Conservation (phyloP, 116 monocot genomes). For the Thalassia testudinum region DNA sequence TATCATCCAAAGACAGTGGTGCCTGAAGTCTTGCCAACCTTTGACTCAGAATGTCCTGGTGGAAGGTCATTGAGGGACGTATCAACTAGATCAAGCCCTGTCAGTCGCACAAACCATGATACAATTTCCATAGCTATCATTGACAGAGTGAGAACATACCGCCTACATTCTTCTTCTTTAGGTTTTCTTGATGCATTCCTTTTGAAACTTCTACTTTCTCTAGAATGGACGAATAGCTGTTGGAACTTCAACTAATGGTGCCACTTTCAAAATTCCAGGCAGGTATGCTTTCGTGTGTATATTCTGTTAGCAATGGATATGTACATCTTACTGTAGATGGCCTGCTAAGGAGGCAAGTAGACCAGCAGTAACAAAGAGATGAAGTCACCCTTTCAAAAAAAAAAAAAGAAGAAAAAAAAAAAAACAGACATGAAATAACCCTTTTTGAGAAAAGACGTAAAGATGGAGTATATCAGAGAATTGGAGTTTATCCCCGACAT, state of each 20-base stretch:
- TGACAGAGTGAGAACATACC: constrained; percentile 37
- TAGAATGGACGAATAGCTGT: constrained; percentile 71
- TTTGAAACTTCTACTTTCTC: background rate
- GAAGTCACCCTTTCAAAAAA: too few relatives aligned
- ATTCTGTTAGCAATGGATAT: too few relatives aligned
- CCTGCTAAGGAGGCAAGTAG: too few relatives aligned
- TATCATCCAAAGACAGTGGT: constrained; percentile 20
- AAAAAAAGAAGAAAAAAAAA: too few relatives aligned
- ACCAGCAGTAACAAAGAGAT: too few relatives aligned
- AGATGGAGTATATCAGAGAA: too few relatives aligned
- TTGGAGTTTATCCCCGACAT: too few relatives aligned
- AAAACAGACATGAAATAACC: too few relatives aligned
- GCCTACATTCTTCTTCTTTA: background rate
- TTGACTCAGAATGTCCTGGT: background rate
- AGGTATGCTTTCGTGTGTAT: constrained; percentile 21
- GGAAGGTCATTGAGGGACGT: background rate
- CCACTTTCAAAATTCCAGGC: constrained; percentile 85
- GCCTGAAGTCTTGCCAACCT: background rate
- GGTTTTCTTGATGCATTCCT: background rate
- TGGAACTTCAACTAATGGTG: constrained; percentile 95
- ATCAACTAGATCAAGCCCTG: constrained; percentile 8
- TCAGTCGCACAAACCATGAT: constrained; percentile 49
- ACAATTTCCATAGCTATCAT: constrained; percentile 91
- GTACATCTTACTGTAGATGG: too few relatives aligned
- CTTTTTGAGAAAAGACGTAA: too few relatives aligned